Evolutionary conservation across 805 yeast genomes (phyloP), one percentile per base, ranked within the genome.

Genomic region (Pichia nanzhaoensis): DNA sequence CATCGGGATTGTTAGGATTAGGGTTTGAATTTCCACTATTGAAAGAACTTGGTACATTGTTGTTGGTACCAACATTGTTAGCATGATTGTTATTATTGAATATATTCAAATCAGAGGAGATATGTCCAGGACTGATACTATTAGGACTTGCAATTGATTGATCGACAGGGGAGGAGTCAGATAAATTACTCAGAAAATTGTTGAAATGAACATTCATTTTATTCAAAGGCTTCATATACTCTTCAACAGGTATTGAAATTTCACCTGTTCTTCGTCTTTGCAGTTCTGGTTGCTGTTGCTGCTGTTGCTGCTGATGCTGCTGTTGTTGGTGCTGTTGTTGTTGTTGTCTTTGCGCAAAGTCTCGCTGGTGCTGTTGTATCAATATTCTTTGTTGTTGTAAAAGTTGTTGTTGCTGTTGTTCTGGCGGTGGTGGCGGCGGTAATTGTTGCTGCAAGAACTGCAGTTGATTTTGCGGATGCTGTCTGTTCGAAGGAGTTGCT

Each of bases 201-300:
- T 60, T 56, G 40, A 65, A 50, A 45, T 64, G 57, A 10, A 51
- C 55, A 42, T 61, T 63, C 68, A 64, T 65, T 21, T 65, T 58
- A 44, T 63, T 61, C 44, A 64, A 41, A 12, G 69, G 69, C 27
- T 62, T 64, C 16, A 65, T 61, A 44, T 61, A 65, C 43, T 65
- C 69, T 40, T 65, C 66, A 22, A 63, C 54, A 3, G 68, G 64
- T 5, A 63, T 47, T 2, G 59, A 41, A 4, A 63, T 63, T 47
- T 63, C 68, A 10, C 67, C 67, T 2, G 56, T 41, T 34, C 64
- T 53, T 39, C 52, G 58, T 19, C 49, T 51, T 31, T 42, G 36
- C 8, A 40, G 34, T 9, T 16, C n/a, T n/a, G 27, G 44, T 10
- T 22, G 17, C 28, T 37, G 37, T 20, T 33, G 40, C 13, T 31